These are phyloP conservation scores for Leishmania tarentolae DNA, from an alignment of 208 protist species.

Conservation along the genomic window DNA sequence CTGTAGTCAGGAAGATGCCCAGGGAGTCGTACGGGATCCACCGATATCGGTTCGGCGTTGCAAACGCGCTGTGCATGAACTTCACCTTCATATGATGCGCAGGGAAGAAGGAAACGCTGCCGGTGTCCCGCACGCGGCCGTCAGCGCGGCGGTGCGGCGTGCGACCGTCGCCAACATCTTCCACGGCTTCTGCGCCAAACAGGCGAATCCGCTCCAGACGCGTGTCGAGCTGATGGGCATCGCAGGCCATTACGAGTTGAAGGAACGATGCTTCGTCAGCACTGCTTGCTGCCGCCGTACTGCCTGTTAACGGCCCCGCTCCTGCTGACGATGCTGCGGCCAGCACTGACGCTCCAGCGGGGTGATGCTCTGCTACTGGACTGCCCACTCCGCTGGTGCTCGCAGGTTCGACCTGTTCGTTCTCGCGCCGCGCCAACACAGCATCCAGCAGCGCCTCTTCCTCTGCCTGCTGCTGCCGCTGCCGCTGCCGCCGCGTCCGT, in stretches of 20 bases:
- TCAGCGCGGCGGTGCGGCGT: slow-evolving; percentile 53
- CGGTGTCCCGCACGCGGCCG: slow-evolving; percentile 46
- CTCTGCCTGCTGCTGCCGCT: slow-evolving; percentile 48
- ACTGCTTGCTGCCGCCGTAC: neutral
- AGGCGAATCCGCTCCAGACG: slow-evolving; percentile 70
- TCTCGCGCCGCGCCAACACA: slow-evolving; percentile 35
- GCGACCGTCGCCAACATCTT: slow-evolving; percentile 79
- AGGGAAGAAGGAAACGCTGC: slow-evolving; percentile 63
- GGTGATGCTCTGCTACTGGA: slow-evolving; percentile 7
- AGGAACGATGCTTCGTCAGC: slow-evolving; percentile 33
- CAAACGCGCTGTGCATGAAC: slow-evolving; percentile 64
- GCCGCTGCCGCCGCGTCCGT: slow-evolving; percentile 44
- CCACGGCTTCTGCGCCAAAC: slow-evolving; percentile 75
- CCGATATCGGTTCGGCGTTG: slow-evolving; percentile 77
- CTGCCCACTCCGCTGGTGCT: neutral
- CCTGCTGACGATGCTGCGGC: neutral
- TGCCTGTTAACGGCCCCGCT: neutral
- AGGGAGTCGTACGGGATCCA: slow-evolving; percentile 81
- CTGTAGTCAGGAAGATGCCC: slow-evolving; percentile 47
- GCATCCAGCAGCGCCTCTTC: slow-evolving; percentile 79
- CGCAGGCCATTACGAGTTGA: slow-evolving; percentile 57
- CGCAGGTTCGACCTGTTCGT: slow-evolving; percentile 9
- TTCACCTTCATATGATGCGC: slow-evolving; percentile 46
- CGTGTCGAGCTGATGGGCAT: slow-evolving; percentile 62
- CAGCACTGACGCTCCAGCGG: neutral